A percentile compares a stretch with the other conserved stretches of the same genome.
phyloP scores from a whole-genome alignment of 139 green algal genomes.

The Raphidocelis subcapitata region DNA sequence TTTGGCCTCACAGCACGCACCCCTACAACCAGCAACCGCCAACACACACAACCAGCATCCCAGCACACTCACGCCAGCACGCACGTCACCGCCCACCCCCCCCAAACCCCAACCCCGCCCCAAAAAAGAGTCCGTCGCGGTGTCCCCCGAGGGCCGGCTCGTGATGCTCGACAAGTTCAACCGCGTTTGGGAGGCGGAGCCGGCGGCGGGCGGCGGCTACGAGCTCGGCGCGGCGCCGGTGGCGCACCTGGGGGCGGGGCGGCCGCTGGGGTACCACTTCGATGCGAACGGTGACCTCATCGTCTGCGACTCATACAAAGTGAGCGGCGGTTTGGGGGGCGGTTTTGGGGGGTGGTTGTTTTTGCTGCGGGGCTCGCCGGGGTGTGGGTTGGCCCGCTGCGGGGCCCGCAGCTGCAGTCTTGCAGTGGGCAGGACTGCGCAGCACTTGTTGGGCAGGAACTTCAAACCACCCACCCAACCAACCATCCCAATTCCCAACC shows the following conservation, averaged over 20 bases:
- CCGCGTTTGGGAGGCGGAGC: conserved; percentile 9
- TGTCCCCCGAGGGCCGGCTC: conserved; percentile 10
- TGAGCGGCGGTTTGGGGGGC: not conserved
- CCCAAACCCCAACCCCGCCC: not conserved
- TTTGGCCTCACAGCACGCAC: not conserved
- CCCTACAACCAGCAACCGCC: not conserved
- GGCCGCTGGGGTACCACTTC: conserved; percentile 28
- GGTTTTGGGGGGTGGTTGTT: too few relatives aligned
- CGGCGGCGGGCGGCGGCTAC: not conserved
- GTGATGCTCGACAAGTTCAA: conserved; percentile 35
- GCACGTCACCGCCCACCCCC: not conserved
- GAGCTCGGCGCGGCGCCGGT: conserved; percentile 5
- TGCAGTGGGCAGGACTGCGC: too few relatives aligned
- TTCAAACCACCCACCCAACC: not conserved
- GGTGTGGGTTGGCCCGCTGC: too few relatives aligned
- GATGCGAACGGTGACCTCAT: conserved; percentile 22
- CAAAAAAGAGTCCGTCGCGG: conserved; percentile 25
- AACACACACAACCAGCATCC: not conserved
- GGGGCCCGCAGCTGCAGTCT: too few relatives aligned
- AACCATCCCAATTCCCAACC: not conserved
- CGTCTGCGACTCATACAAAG: conserved; percentile 36
- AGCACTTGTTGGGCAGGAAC: too few relatives aligned
- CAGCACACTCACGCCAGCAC: not conserved
- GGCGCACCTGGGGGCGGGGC: conserved; percentile 13
- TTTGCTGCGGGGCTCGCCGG: too few relatives aligned